Conservation (phyloP, 371 early-diverging fungal species). For the Mortierella sp. region DNA sequence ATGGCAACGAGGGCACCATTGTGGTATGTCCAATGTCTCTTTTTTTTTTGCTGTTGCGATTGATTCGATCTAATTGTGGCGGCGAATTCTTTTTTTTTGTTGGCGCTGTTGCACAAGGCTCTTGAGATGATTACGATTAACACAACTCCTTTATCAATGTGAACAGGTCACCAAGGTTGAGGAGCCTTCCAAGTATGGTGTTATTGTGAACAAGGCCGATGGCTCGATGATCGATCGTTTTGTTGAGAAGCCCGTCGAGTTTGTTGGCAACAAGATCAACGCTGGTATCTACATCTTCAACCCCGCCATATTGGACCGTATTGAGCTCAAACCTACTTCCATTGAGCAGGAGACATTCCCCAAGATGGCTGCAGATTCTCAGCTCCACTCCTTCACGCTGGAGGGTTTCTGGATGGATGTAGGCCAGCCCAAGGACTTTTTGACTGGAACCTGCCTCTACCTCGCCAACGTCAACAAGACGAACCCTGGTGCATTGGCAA, state of each 20-base stretch:
- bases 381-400: conserved; percentile 92
- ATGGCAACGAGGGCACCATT: conserved; percentile 95
- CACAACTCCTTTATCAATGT: background rate
- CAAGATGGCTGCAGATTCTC: conserved; percentile 83
- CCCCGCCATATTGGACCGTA: conserved; percentile 91
- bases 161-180: conserved; percentile 94
- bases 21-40: conserved; percentile 61
- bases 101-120: conserved; percentile 1
- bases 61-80: background rate
- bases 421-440: conserved; percentile 98
- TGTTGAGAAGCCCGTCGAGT: conserved; percentile 98
- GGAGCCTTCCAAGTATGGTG: conserved; percentile 98
- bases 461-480: conserved; percentile 83
- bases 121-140: background rate
- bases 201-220: conserved; percentile 83
- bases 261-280: conserved; percentile 97
- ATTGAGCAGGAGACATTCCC: conserved; percentile 99
- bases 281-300: conserved; percentile 99
- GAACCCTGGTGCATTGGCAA: conserved; percentile 73
- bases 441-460: conserved; percentile 95
- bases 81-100: background rate
- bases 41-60: background rate
- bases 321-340: conserved; percentile 93
- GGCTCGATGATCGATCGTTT: conserved; percentile 88
- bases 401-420: conserved; percentile 99